phyloP scores from a whole-genome alignment of 441 rosid genomes.

The Geranium incanum region DNA sequence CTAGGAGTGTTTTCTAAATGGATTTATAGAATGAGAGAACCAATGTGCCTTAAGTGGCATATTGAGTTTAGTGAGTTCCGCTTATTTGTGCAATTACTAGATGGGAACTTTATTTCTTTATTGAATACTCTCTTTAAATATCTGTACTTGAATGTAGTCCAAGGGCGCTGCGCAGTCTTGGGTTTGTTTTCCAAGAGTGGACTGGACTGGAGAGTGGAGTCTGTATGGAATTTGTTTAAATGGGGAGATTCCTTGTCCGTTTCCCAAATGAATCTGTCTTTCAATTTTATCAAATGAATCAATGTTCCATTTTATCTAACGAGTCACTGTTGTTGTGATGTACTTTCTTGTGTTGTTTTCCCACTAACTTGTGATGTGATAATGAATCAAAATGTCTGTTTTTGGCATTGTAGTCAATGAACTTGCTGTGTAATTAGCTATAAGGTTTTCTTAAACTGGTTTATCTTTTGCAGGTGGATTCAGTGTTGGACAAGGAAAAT shows the following conservation, averaged over 20 bases:
- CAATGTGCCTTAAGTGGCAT: neutral
- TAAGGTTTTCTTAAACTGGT: neutral
- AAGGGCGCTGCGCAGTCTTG: neutral
- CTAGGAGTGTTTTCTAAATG: neutral
- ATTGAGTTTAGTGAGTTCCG: neutral
- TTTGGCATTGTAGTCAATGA: neutral
- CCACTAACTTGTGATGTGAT: neutral
- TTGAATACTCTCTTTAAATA: neutral
- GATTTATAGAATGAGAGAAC: neutral
- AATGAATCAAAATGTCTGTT: neutral
- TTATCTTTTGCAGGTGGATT: conserved; percentile 22
- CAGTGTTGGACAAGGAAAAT: conserved; percentile 25
- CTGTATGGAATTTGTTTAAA: neutral
- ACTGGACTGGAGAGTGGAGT: neutral
- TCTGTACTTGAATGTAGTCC: neutral
- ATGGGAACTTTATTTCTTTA: neutral
- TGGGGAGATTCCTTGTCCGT: neutral
- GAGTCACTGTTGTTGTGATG: neutral
- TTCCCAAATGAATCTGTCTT: neutral
- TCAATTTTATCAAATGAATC: neutral
- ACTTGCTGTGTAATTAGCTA: neutral
- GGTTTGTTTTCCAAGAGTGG: neutral
- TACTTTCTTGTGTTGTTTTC: neutral
- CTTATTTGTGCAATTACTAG: neutral
- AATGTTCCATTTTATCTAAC: neutral